These are phyloP conservation scores for Stenogyne calaminthoides DNA, from an alignment of 305 asterid genomes.

Conservation along the genomic window DNA sequence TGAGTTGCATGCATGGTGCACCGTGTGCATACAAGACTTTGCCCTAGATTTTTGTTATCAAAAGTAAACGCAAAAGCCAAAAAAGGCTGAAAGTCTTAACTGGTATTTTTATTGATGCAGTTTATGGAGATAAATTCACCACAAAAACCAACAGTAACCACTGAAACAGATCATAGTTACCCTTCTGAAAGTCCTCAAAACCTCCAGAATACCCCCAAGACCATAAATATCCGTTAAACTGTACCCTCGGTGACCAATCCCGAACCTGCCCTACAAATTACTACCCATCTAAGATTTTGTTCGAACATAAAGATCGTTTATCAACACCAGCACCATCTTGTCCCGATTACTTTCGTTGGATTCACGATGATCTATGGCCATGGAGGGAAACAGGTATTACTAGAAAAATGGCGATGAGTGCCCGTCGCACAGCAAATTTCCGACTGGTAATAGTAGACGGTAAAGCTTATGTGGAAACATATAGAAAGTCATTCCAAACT, in stretches of 20 bases:
- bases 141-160: slow-evolving; percentile 30
- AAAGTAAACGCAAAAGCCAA: neutral
- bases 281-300: slow-evolving; percentile 48
- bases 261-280: slow-evolving; percentile 63
- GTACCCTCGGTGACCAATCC: slow-evolving; percentile 42
- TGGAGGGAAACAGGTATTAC: slow-evolving; percentile 94
- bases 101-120: slow-evolving; percentile 37
- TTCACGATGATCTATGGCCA: slow-evolving; percentile 80
- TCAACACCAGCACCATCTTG: slow-evolving; percentile 44
- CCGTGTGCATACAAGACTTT: too few species aligned
- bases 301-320: slow-evolving; percentile 13
- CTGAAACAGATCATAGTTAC: slow-evolving; percentile 9
- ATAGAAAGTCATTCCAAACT: slow-evolving; percentile 61
- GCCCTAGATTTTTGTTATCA: too few species aligned
- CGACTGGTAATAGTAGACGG: slow-evolving; percentile 72
- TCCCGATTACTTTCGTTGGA: slow-evolving; percentile 89
- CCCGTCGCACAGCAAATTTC: slow-evolving; percentile 66
- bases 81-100: neutral
- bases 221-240: slow-evolving; percentile 54
- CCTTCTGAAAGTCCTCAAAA: slow-evolving; percentile 22
- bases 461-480: slow-evolving; percentile 62
- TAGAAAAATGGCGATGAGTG: slow-evolving; percentile 63
- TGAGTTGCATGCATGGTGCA: too few species aligned
- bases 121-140: slow-evolving; percentile 40
- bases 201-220: slow-evolving; percentile 33